Conservation (phyloP, 148 eudicot species). For the Simmondsia chinensis region DNA sequence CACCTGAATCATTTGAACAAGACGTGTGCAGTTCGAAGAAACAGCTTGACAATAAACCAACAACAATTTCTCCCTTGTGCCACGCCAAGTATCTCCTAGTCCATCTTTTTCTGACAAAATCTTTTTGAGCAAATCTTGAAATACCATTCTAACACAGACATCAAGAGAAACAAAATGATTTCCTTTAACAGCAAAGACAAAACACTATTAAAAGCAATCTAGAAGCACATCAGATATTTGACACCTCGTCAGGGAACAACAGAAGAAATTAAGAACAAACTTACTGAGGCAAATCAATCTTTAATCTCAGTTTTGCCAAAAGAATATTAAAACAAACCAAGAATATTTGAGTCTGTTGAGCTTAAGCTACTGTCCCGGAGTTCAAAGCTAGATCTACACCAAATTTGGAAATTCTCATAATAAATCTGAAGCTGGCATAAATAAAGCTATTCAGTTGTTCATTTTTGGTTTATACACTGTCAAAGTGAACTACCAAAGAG, state of each 20-base stretch:
- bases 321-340: too few species aligned
- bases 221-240: not conserved
- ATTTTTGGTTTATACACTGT: too few species aligned
- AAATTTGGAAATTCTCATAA: too few species aligned
- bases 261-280: not conserved
- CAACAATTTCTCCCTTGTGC: slow-evolving; percentile 49
- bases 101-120: slow-evolving; percentile 42
- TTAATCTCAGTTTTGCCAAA: too few species aligned
- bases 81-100: slow-evolving; percentile 47
- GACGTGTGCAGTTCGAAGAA: slow-evolving; percentile 56
- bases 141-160: slow-evolving; percentile 52
- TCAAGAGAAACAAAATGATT: slow-evolving; percentile 21
- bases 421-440: too few species aligned
- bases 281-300: too few species aligned
- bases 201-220: not conserved
- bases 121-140: slow-evolving; percentile 75
- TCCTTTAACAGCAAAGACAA: slow-evolving; percentile 13
- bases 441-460: too few species aligned
- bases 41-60: slow-evolving; percentile 62
- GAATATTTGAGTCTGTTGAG: too few species aligned
- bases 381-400: too few species aligned
- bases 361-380: too few species aligned
- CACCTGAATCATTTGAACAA: slow-evolving; percentile 90
- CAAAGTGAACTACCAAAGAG: too few species aligned
- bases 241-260: not conserved